Base-by-base conservation (phyloP, 192 early-diverging fungal genomes). In the Jimgerdemannia flammicorona region DNA sequence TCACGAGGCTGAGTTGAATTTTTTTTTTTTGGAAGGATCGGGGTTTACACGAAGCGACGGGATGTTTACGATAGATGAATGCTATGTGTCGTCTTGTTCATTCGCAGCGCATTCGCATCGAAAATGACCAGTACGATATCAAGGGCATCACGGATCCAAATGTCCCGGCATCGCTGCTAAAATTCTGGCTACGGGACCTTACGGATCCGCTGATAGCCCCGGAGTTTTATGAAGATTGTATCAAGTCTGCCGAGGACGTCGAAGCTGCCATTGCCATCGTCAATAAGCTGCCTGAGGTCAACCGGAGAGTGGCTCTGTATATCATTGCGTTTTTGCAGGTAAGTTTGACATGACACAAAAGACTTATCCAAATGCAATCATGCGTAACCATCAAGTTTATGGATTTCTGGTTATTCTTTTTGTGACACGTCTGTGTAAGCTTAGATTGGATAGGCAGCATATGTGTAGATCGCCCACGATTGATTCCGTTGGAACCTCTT, bases 181-280 rank as follows among this genome's bases (percentile, higher is more conserved):
- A 97, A 72, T 87, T 93, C 7, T 99, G 96, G 96, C 87, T 99
- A 64, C 90, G 97, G 49, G 97, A 99, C 49, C 88, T 99, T 40
- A 87, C 95, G 3, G 92, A 97, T 4, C 96, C 97, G 29, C 82
- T 99, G 40, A 95, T 99, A 44, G 93, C 94, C 4, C 84, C 90
- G 41, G 87, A 91, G 63, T 86, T 89, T 67, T 98, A 99, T 75
- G 84, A 90, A 41, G 76, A 76, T 44, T 98, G 96, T 80, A 93
- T 98, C 66, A 73, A 87, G 40, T 82, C 84, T n/a, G 84, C 87
- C 3, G 82, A 86, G 73, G 86, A 88, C 72, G 81, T 77, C 63
- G 84, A 85, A 17, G 67, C 7, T 40, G 88, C 87, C 14, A 85
- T 83, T 66, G 76, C 70, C 11, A 79, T 95, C 4, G 65, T 92